Percentiles rank a stretch among this genome's conserved stretches.
Conservation (phyloP, 495 filamentous ascomycete species). For the Penicillium maclennaniae region DNA sequence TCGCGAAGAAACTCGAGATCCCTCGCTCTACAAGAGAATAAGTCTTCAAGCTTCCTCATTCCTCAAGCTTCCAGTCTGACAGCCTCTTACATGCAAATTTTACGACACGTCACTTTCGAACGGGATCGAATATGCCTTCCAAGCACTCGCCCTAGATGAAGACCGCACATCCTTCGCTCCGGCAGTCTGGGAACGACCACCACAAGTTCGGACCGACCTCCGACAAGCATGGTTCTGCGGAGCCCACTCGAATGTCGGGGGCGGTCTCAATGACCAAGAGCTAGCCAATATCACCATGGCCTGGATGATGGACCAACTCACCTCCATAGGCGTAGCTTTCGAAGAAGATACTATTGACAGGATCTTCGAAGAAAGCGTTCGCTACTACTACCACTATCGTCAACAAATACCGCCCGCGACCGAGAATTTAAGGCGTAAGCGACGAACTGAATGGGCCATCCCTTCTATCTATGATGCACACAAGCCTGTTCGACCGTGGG, state of each 20-base stretch:
- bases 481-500: constrained; percentile 53
- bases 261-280: constrained; percentile 52
- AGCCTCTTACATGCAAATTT: constrained; percentile 40
- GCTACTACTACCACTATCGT: constrained; percentile 40
- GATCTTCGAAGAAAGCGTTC: constrained; percentile 42
- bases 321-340: constrained; percentile 57
- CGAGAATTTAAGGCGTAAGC: constrained; percentile 10
- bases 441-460: constrained; percentile 39
- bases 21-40: constrained; percentile 47
- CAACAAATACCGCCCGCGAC: not conserved
- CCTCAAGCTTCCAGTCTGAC: constrained; percentile 1
- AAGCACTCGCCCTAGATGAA: constrained; percentile 72
- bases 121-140: constrained; percentile 64
- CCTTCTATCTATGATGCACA: constrained; percentile 44
- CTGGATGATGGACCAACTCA: constrained; percentile 71
- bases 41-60: not conserved
- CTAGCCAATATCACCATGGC: constrained; percentile 63
- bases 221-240: constrained; percentile 73
- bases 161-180: constrained; percentile 60
- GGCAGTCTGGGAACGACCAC: constrained; percentile 56
- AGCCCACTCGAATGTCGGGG: constrained; percentile 65
- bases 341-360: constrained; percentile 49
- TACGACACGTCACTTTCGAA: constrained; percentile 57
- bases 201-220: constrained; percentile 46
- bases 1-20: constrained; percentile 36